Percentiles rank a stretch among this genome's conserved stretches.
phyloP scores from a whole-genome alignment of 495 filamentous ascomycete genomes.

The Aspergillus funiculosus region DNA sequence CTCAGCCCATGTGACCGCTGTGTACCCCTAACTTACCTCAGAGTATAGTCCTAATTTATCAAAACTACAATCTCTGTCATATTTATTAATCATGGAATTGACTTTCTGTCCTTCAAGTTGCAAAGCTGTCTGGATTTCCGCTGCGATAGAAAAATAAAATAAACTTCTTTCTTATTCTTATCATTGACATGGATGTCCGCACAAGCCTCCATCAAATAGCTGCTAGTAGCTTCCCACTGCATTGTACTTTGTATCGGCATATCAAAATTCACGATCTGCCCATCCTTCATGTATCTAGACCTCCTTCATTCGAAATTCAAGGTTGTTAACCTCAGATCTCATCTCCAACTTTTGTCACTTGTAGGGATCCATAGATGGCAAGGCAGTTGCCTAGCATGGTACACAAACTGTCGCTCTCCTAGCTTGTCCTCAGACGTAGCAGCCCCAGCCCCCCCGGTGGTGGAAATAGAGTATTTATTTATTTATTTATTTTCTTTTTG shows the following conservation, averaged over 20 bases:
- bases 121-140: no score
- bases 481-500: no score
- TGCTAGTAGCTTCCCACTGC: constrained; percentile 1
- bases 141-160: constrained; percentile 1
- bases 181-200: constrained; percentile 3
- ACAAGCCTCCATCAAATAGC: not conserved
- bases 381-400: no score
- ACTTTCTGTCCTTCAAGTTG: no score
- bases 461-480: no score
- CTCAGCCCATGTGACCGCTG: not conserved
- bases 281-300: constrained; percentile 5
- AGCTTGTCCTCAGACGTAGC: no score
- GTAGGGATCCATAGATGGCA: no score
- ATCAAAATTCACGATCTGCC: constrained; percentile 3
- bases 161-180: constrained; percentile 3
- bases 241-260: constrained; percentile 13
- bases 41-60: not conserved
- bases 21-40: not conserved
- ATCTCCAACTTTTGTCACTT: not conserved
- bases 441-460: no score
- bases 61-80: constrained; percentile 3
- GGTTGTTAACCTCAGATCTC: not conserved
- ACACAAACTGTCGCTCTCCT: no score
- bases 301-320: no score
- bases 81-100: constrained; percentile 2